Conservation (phyloP, 495 filamentous ascomycete genomes). For the Geoglossum glabrum region DNA sequence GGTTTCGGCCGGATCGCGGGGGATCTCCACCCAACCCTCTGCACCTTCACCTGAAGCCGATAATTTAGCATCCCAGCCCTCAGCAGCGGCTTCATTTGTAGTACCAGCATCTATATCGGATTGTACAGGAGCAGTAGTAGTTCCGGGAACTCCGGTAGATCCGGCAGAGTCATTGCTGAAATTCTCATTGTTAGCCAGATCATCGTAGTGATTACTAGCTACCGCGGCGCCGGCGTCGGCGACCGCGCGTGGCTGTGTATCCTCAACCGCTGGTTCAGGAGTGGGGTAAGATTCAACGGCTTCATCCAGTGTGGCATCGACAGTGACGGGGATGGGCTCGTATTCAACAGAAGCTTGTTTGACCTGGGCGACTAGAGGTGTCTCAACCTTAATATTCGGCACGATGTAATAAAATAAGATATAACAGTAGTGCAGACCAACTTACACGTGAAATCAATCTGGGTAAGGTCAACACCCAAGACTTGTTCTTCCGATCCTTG, state of each 20-base stretch:
- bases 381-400: background rate
- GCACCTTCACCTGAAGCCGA: slow-evolving; percentile 31
- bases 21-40: slow-evolving; percentile 61
- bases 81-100: slow-evolving; percentile 48
- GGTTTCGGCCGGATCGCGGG: slow-evolving; percentile 53
- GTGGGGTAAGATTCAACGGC: slow-evolving; percentile 17
- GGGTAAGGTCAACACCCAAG: slow-evolving; percentile 37
- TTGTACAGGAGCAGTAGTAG: slow-evolving; percentile 34
- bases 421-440: background rate
- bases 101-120: slow-evolving; percentile 37
- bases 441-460: slow-evolving; percentile 62
- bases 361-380: slow-evolving; percentile 39
- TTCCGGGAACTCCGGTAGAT: slow-evolving; percentile 20
- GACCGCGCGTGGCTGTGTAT: slow-evolving; percentile 17
- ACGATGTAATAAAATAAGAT: background rate
- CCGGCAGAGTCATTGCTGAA: slow-evolving; percentile 17
- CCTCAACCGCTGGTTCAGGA: slow-evolving; percentile 11
- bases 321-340: slow-evolving; percentile 22
- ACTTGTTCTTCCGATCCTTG: slow-evolving; percentile 59
- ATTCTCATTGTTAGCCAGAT: slow-evolving; percentile 30
- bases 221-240: slow-evolving; percentile 63
- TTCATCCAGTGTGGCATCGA: slow-evolving; percentile 26
- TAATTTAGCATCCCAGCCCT: slow-evolving; percentile 40
- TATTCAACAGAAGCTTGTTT: slow-evolving; percentile 38
- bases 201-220: slow-evolving; percentile 58